These are phyloP conservation scores for Emergomyces africanus DNA, from an alignment of 2,329 filamentous ascomycete species.

Conservation along the genomic window DNA sequence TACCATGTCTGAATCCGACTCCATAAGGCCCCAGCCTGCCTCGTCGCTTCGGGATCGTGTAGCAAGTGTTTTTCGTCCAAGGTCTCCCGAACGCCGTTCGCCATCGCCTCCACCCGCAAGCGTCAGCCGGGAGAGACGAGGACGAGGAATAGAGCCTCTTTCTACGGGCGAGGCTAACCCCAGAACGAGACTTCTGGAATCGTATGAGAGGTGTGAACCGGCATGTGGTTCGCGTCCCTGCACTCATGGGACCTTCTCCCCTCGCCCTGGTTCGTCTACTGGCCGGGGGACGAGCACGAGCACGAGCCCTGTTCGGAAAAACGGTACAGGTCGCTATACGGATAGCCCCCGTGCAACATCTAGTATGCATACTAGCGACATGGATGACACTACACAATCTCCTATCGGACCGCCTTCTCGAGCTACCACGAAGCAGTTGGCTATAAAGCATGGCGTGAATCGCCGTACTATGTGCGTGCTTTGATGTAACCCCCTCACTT, in stretches of 20 bases:
- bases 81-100: slow-evolving; percentile 9
- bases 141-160: background rate
- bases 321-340: slow-evolving; percentile 13
- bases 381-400: slow-evolving; percentile 30
- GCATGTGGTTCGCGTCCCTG: slow-evolving; percentile 37
- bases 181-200: slow-evolving; percentile 27
- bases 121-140: slow-evolving; percentile 1
- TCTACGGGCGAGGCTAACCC: slow-evolving; percentile 16
- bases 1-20: slow-evolving; percentile 19
- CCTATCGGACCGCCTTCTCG: slow-evolving; percentile 43
- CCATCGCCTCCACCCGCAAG: slow-evolving; percentile 4
- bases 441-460: slow-evolving; percentile 60
- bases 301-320: slow-evolving; percentile 17
- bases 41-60: slow-evolving; percentile 21
- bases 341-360: slow-evolving; percentile 11
- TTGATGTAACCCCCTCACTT: background rate
- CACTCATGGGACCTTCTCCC: slow-evolving; percentile 66
- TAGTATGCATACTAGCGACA: slow-evolving; percentile 21
- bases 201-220: slow-evolving; percentile 25
- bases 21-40: slow-evolving; percentile 10
- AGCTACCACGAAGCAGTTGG: slow-evolving; percentile 59
- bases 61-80: slow-evolving; percentile 19
- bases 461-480: slow-evolving; percentile 55
- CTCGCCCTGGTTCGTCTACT: slow-evolving; percentile 36
- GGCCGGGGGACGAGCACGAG: slow-evolving; percentile 24